Conservation (phyloP, 768 basidiomycete species). For the Favolaschia claudopus region DNA sequence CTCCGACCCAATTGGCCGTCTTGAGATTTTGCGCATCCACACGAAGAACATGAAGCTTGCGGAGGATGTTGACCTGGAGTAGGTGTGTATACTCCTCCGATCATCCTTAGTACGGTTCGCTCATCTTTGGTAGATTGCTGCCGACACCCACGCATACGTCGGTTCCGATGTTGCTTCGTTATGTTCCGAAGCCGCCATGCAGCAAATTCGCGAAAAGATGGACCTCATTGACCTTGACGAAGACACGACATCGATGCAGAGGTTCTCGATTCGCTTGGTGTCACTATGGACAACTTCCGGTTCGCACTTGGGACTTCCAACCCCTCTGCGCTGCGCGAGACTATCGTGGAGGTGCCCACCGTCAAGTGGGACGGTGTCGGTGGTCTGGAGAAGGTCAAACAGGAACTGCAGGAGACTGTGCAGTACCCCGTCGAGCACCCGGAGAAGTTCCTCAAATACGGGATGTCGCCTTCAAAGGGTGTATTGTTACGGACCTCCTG, state of each 20-base stretch:
- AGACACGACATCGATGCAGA: constrained; percentile 99
- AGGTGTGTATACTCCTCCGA: constrained; percentile 42
- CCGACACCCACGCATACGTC: constrained; percentile 98
- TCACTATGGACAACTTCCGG: constrained; percentile 99
- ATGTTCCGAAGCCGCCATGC: no score
- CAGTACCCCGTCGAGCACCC: no score
- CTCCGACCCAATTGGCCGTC: constrained; percentile 96
- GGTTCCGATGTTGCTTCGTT: no score
- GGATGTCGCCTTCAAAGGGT: constrained; percentile 98
- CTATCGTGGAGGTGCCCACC: constrained; percentile 98
- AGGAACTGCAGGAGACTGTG: constrained; percentile 98
- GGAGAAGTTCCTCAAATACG: no score
- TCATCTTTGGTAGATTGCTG: constrained; percentile 80
- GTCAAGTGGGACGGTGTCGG: constrained; percentile 99
- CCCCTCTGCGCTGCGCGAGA: constrained; percentile 98
- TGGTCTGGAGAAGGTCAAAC: constrained; percentile 99
- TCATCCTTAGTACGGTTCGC: constrained; percentile 12
- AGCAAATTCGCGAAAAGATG: constrained; percentile 99
- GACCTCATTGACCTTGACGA: constrained; percentile 93
- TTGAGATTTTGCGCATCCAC: constrained; percentile 96
- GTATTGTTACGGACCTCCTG: constrained; percentile 98
- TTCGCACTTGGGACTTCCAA: constrained; percentile 96
- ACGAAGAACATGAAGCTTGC: no score
- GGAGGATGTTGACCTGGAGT: no score
- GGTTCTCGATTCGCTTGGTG: constrained; percentile 96